A percentile compares a stretch with the other conserved stretches of the same genome.
These are phyloP conservation scores for Ceratocystis eucalypticola DNA, from an alignment of 2,329 filamentous ascomycete species.

Conservation along the genomic window DNA sequence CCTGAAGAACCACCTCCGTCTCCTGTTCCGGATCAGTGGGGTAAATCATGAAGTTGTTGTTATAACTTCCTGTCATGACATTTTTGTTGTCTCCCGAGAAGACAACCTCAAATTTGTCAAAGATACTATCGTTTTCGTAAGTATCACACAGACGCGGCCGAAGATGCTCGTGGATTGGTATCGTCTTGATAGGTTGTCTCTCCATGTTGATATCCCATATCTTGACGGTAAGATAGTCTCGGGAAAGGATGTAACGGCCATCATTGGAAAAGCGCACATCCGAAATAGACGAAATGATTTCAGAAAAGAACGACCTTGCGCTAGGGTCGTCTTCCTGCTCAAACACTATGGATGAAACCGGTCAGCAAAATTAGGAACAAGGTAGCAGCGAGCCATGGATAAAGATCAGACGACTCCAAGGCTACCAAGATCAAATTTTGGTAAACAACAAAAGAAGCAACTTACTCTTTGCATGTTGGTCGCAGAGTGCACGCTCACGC, in stretches of 20 bases:
- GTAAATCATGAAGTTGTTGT: constrained; percentile 99
- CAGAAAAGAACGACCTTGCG: constrained; percentile 96
- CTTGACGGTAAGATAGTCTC: constrained; percentile 97
- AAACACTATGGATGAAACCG: constrained; percentile 51
- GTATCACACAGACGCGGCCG: constrained; percentile 90
- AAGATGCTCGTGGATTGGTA: constrained; percentile 95
- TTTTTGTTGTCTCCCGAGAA: constrained; percentile 98
- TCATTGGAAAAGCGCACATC: constrained; percentile 96
- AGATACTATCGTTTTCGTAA: constrained; percentile 98
- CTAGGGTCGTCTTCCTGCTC: constrained; percentile 97
- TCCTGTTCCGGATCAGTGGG: constrained; percentile 92
- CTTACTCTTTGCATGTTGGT: constrained; percentile 85
- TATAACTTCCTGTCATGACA: constrained; percentile 99
- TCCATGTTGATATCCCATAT: constrained; percentile 99
- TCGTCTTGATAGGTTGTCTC: constrained; percentile 90
- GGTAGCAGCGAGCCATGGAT: neutral
- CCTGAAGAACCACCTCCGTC: constrained; percentile 91
- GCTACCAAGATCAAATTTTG: neutral
- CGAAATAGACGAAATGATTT: constrained; percentile 98
- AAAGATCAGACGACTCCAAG: neutral
- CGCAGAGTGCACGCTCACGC: constrained; percentile 90
- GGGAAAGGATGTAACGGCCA: constrained; percentile 89
- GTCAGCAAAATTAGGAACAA: neutral
- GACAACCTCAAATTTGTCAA: constrained; percentile 98
- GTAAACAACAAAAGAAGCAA: constrained; percentile 14